Base-by-base conservation (phyloP, 2,329 filamentous ascomycete genomes). In the Akanthomyces uredinophilus region DNA sequence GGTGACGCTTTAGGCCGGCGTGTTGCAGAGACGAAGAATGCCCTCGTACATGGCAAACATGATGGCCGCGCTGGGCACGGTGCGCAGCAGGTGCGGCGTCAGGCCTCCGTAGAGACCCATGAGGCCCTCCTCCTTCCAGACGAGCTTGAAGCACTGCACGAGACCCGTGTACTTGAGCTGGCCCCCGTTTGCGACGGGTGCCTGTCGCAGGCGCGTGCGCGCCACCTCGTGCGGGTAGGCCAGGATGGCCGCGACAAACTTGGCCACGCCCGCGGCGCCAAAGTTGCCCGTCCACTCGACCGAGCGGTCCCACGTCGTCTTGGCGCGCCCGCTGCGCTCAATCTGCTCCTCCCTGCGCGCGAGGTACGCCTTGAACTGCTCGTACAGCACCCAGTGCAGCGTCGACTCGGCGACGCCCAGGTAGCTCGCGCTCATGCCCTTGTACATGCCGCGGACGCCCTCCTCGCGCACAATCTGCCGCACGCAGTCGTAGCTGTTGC, bases 201-300 rank as follows among this genome's bases (percentile, higher is more conserved):
- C 92, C 74, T 96, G 91, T 70, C 94, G 86, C 69, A 97, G 79
- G 62, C 93, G 83, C 18, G 93, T 97, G 64, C 93, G 84, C 0
- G 92, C 89, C 53, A 93, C 90, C 81, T 98, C 94, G 71, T 97
- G 94, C 1, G 94, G 94, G 78, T 97, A 98, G 22, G 93, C 94
- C 66, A 92, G 78, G 47, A 95, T 79, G 37, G 92, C 89, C 13
- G 94, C 93, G 61, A 96, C 77, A 61, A 96, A 83, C 76, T 98
- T 98, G 16, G 93, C 91, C 41, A 86, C 83, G 53, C 93, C 93
- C 6, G 93, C 92, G 44, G 91, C 89, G 59, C 85, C 84, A 44
- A 91, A 78, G 69, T 92, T 92, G 62, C 92, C 92, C 22, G 87
- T 89, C 87, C 88, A 94, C 65, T 88, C 83, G 41, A 96, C 83